Conservation (phyloP, 2,329 filamentous ascomycete species). For the Trichoderma atrobrunneum region DNA sequence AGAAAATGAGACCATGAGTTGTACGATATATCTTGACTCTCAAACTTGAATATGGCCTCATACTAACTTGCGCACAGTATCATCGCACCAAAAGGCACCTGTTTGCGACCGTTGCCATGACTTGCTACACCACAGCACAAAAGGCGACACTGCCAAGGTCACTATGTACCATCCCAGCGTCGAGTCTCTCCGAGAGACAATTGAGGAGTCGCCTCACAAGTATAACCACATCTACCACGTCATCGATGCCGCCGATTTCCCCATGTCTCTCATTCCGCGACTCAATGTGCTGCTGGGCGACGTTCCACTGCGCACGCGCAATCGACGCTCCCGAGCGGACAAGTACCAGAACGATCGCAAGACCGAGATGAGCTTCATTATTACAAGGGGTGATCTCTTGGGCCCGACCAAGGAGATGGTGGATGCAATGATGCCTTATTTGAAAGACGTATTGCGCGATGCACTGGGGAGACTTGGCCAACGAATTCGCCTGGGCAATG, state of each 20-base stretch:
- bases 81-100: slow-evolving; percentile 43
- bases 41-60: neutral
- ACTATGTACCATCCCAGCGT: slow-evolving; percentile 79
- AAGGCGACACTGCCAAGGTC: slow-evolving; percentile 41
- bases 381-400: slow-evolving; percentile 83
- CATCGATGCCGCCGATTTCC: slow-evolving; percentile 93
- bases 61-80: slow-evolving; percentile 13
- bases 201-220: slow-evolving; percentile 83
- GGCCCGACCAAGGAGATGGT: slow-evolving; percentile 82
- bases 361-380: slow-evolving; percentile 83
- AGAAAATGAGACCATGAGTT: slow-evolving; percentile 16
- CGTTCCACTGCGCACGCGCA: slow-evolving; percentile 72
- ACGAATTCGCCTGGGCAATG: slow-evolving; percentile 79
- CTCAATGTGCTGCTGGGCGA: slow-evolving; percentile 69
- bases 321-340: slow-evolving; percentile 68
- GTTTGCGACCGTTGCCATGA: slow-evolving; percentile 87
- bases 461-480: slow-evolving; percentile 66
- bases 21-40: neutral
- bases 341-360: slow-evolving; percentile 66
- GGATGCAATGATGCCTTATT: slow-evolving; percentile 80
- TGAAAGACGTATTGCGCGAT: slow-evolving; percentile 72
- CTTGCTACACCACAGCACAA: slow-evolving; percentile 71
- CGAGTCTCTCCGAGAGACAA: slow-evolving; percentile 75
- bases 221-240: slow-evolving; percentile 95
- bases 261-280: slow-evolving; percentile 82